These are phyloP conservation scores for Vigna hirtella DNA, from an alignment of 306 rosid genomes.

Conservation along the genomic window DNA sequence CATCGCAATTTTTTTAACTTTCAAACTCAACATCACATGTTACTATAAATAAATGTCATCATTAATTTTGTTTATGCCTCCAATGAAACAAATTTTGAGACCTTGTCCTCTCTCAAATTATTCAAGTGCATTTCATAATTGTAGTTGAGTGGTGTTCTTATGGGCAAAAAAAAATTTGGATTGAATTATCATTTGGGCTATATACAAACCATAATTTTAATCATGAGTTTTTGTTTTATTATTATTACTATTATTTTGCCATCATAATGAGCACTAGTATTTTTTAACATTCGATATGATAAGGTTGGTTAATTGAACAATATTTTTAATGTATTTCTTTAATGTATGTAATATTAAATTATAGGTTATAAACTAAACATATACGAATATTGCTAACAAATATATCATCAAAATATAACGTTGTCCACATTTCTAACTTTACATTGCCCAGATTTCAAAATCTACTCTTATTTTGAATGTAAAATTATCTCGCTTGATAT, in stretches of 20 bases:
- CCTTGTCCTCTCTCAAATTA: not conserved
- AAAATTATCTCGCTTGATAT: not conserved
- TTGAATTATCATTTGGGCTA: not conserved
- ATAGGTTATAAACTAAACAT: not conserved
- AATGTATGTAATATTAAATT: not conserved
- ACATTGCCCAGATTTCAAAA: not conserved
- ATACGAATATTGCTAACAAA: not conserved
- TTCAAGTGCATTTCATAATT: conserved; percentile 26
- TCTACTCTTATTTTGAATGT: too few species aligned
- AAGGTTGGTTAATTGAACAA: not conserved
- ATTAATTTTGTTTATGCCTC: not conserved
- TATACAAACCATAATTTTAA: not conserved
- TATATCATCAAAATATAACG: not conserved
- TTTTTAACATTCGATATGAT: not conserved
- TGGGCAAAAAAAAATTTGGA: not conserved
- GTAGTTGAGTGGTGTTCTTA: not conserved
- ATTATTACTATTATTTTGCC: too few species aligned
- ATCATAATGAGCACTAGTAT: not conserved
- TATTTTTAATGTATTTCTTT: not conserved
- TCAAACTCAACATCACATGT: conserved; percentile 6
- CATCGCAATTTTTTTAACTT: conserved; percentile 1
- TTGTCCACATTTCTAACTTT: not conserved
- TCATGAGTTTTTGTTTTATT: not conserved
- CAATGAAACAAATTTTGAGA: not conserved
- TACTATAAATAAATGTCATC: not conserved